Evolutionary conservation across 306 rosid genomes (phyloP).

Genomic region (Fragaria ananassa): DNA sequence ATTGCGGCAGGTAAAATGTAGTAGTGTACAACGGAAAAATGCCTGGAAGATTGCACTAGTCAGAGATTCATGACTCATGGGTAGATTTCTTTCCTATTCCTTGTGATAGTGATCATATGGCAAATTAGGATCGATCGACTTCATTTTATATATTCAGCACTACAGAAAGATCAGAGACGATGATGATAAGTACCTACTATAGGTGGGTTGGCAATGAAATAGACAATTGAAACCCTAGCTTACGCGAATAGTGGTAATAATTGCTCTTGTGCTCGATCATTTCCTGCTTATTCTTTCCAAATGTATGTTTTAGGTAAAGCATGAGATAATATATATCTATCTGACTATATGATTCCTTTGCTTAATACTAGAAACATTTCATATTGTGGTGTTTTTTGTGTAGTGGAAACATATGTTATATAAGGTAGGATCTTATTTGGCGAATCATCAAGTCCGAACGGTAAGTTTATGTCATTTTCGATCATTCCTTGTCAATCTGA

Average conservation of each 20-base stretch:
- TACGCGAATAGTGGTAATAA: background rate
- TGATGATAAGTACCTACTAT: background rate
- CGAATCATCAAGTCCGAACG: too few species aligned
- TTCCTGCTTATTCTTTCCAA: background rate
- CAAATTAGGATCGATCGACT: slow-evolving; percentile 3
- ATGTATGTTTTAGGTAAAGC: background rate
- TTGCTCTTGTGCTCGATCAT: background rate
- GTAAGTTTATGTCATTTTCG: too few species aligned
- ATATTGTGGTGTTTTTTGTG: background rate
- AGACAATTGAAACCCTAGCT: background rate
- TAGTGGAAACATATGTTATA: background rate
- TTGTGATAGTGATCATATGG: background rate
- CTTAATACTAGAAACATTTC: background rate
- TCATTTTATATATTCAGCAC: background rate
- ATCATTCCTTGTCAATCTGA: too few species aligned
- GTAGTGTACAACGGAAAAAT: background rate
- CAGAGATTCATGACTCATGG: background rate
- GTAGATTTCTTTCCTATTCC: background rate
- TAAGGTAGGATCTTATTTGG: background rate
- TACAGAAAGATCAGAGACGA: background rate
- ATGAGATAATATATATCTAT: background rate
- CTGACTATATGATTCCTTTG: background rate
- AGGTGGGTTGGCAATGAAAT: background rate
- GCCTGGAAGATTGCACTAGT: background rate
- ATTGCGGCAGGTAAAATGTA: background rate